Conservation (phyloP, 495 filamentous ascomycete species). For the Bacidia gigantensis region DNA sequence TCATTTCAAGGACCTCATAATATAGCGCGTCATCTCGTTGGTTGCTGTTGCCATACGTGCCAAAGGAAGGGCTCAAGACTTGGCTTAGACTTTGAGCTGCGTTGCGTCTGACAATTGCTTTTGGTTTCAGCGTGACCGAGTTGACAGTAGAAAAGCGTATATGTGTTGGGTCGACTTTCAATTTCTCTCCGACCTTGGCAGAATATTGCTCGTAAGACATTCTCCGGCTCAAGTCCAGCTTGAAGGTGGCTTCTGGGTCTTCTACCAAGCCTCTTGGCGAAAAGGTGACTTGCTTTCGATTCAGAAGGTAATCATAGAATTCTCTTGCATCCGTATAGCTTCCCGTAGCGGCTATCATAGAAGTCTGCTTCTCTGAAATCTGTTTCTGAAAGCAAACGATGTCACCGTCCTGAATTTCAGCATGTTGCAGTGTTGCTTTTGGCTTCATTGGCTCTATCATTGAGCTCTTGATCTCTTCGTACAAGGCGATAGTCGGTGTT, state of each 20-base stretch:
- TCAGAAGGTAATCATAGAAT: constrained; percentile 85
- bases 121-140: constrained; percentile 55
- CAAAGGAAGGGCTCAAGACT: constrained; percentile 57
- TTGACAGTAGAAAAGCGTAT: constrained; percentile 81
- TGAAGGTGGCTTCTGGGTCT: constrained; percentile 44
- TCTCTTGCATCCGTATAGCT: constrained; percentile 54
- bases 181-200: constrained; percentile 68
- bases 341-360: constrained; percentile 26
- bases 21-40: constrained; percentile 65
- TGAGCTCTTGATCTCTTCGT: constrained; percentile 91
- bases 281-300: constrained; percentile 63
- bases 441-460: constrained; percentile 95
- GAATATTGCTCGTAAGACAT: constrained; percentile 83
- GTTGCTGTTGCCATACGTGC: constrained; percentile 46
- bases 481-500: constrained; percentile 39
- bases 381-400: constrained; percentile 84
- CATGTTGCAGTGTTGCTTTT: constrained; percentile 72
- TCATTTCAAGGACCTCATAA: constrained; percentile 89
- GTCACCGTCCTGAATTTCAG: constrained; percentile 94
- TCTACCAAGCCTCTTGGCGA: constrained; percentile 38
- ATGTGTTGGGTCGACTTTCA: constrained; percentile 71
- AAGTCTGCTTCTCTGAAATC: constrained; percentile 44
- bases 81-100: constrained; percentile 48
- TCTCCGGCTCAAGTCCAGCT: constrained; percentile 64
- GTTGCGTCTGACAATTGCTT: constrained; percentile 58